Base-by-base conservation (phyloP, 1,284 basidiomycete genomes). In the Ceratobasidium sp. region DNA sequence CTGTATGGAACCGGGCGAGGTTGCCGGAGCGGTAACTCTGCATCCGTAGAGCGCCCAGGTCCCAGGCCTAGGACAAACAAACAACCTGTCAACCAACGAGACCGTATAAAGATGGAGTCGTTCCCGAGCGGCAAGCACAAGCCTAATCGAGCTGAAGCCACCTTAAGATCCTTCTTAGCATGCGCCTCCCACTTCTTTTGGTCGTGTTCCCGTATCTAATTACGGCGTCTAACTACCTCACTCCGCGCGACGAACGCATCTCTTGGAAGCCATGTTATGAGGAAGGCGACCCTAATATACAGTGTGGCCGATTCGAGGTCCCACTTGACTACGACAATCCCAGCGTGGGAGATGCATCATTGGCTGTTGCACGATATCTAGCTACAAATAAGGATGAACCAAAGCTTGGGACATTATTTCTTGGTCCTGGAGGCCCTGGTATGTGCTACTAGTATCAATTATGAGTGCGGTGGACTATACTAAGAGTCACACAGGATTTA, bases 361-460 rank as follows among this genome's bases (percentile, higher is more conserved):
- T 76, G 13, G 51, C 74, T 51, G 26, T 76, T 3, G 31, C 42
- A 8, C 45, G 56, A 28, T 74, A 74, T 51, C 47, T 13, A 6
- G 53, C 71, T 8, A 75, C 47, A 20, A 7, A 7, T 3, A 1
- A 45, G 49, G 15, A 7, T 3, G 2, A 45, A 42, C 61, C 74
- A 26, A 56, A 64, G 15, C 51, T 60, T 11, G 75, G 75, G 11
- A 76, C 69, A 11, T 60, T 76, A 15, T 76, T 76, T 37, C 20
- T 76, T 11, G 76, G 76, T 26, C 75, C 75, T 10, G 75, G 75
- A 51, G 75, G 45, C 13, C 49, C 51, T 10, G 33, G 65, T 63
- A 15, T 1, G 60, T 63, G 33, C 39, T 63, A 4, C 20, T 51
- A 4, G 49, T 56, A 8, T 56, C n/a, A 56, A 42, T 6, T 42